Conservation (phyloP, 2,329 filamentous ascomycete genomes). For the Hymenoscyphus scutula region DNA sequence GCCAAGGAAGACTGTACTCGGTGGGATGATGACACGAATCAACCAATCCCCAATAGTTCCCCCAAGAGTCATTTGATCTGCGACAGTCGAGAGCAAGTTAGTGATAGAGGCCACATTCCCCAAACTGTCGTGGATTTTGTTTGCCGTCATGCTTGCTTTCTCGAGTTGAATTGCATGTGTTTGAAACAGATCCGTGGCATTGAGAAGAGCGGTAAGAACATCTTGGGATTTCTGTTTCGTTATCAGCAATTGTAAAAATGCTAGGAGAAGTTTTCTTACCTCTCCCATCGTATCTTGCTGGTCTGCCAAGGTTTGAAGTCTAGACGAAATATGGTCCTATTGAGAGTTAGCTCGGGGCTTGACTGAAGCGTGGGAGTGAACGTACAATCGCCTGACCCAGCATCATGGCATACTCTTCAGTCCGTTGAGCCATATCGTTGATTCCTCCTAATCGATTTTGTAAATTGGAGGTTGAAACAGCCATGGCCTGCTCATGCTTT, state of each 20-base stretch:
- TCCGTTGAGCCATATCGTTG: constrained; percentile 24
- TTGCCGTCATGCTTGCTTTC: constrained; percentile 24
- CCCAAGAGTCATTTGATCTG: constrained; percentile 18
- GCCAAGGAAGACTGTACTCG: constrained; percentile 25
- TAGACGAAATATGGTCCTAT: constrained; percentile 23
- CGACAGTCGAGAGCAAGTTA: constrained; percentile 20
- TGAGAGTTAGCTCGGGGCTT: constrained; percentile 5
- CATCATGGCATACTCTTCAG: constrained; percentile 21
- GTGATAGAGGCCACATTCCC: constrained; percentile 24
- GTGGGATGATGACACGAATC: constrained; percentile 21
- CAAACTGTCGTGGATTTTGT: constrained; percentile 27
- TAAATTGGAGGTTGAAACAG: constrained; percentile 22
- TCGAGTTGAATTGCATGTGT: constrained; percentile 28
- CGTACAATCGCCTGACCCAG: constrained; percentile 26
- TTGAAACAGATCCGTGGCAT: constrained; percentile 29
- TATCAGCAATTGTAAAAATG: constrained; percentile 7
- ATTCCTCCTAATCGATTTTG: constrained; percentile 24
- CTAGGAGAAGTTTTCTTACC: constrained; percentile 17
- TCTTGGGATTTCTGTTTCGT: constrained; percentile 25
- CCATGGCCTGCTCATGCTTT: constrained; percentile 30
- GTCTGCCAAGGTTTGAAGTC: constrained; percentile 24
- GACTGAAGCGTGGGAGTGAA: not conserved
- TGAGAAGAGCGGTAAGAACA: constrained; percentile 23
- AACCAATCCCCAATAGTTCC: constrained; percentile 22
- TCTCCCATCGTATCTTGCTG: constrained; percentile 28